Evolutionary conservation across 108 stramenopile genomes (phyloP), one percentile per base, ranked within the genome.

Genomic region (Conticribra weissflogii): DNA sequence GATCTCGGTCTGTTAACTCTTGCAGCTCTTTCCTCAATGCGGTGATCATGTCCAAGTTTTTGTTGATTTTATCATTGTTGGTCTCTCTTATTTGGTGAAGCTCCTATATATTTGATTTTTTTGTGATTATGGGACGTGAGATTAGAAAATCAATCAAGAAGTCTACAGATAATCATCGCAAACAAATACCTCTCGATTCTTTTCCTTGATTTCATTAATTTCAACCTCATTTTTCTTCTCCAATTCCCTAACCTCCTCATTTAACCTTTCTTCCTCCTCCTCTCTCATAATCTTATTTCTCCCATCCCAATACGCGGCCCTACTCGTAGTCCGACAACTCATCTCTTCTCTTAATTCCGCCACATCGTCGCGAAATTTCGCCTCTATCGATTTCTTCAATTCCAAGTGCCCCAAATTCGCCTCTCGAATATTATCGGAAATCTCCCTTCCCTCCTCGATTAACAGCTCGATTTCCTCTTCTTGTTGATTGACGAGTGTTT

Each of bases 31-130:
- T 75, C 28, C 54, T 68, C 22, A 79, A 61, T 16, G 54, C 36
- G 7, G 59, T 55, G 18, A 79, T 75, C 4, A 22, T 54, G 46
- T 79, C 67, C 45, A 79, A 70, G 46, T 79, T 79, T 25, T 45
- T 22, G 31, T 59, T 61, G 21, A 79, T 61, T 50, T 59, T 56
- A 29, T 28, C 45, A n/a, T 74, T 67, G 31, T 46, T 69, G 32
- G 19, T 33, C 28, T 59, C 46, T 54, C 66, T 59, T 50, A 74
- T 46, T 21, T 61, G 15, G 32, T 54, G 66, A 14, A 74, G 52
- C 23, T 74, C 51, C 32, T 74, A 14, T 31, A 41, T 41, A 12
- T 9, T 9, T 41, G 12, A 41, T 41, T 12, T 41, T 9, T 41
- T 41, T 41, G 36, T 41, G 5, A 41, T 12, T 41, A 5, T 9